Base-by-base conservation (phyloP, 2,329 filamentous ascomycete species). In the Hymenoscyphus salicellus region DNA sequence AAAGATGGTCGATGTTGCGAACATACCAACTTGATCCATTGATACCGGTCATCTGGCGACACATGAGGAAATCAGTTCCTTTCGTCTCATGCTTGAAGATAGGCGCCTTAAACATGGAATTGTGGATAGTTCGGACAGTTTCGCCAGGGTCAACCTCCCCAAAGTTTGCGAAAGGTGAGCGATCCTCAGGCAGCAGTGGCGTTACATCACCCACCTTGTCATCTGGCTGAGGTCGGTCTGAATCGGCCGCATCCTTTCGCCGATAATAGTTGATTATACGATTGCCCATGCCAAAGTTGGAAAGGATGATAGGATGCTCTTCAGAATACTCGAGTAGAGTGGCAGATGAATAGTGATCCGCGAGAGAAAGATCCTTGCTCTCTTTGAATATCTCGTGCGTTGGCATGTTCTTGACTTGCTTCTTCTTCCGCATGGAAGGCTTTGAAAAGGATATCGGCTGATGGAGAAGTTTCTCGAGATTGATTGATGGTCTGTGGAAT, bases 251-350 rank as follows among this genome's bases (percentile, higher is more conserved):
- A 74, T 92, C 90, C 73, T 92, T 92, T 65, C 93, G 88, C 46
- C 92, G 90, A 75, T 97, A 97, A 78, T 98, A 99, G 77, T 99
- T 98, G 81, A 98, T 92, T 65, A 99, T 85, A 61, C 93, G 90
- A 76, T 90, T 96, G 61, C 93, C 93, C 95, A 99, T 99, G 69
- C 94, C 95, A 73, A 97, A 97, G 75, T 96, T 97, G 55, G 94
- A 97, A 67, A 99, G 81, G 65, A 96, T 92, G 10, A 89, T 90
- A 0, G 95, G 95, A 68, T 92, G 89, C 73, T 97, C 93, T 77
- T 99, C 95, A 8, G 92, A 96, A 76, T 99, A 99, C 77, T 99
- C 95, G 38, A 98, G 89, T 16, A 99, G 84, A 5, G 97, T 84
- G 23, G 92, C 89, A 52, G 88, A 90, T 0, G 94, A 93, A 74